Evolutionary conservation across 108 stramenopile genomes (phyloP).

Genomic region (Cylindrotheca fusiformis): DNA sequence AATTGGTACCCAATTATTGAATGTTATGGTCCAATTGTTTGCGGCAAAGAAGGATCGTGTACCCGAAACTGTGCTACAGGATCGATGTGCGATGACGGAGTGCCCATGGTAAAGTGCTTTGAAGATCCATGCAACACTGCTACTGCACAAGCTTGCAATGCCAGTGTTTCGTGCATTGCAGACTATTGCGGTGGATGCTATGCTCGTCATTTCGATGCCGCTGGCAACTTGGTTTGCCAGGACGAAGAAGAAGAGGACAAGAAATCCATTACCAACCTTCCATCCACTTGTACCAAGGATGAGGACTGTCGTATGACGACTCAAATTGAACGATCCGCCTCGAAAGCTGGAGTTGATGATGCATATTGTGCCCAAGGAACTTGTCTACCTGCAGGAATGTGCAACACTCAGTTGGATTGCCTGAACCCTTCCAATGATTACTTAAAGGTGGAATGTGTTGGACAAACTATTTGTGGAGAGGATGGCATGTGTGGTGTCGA

Average conservation of each 20-base stretch:
- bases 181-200: constrained; percentile 22
- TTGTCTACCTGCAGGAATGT: constrained; percentile 11
- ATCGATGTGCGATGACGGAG: constrained; percentile 10
- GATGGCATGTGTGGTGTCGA: constrained; percentile 4
- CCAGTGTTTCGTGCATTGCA: constrained; percentile 1
- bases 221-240: too few species aligned
- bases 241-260: too few species aligned
- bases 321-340: background rate
- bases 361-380: constrained; percentile 19
- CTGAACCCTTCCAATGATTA: constrained; percentile 20
- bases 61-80: constrained; percentile 7
- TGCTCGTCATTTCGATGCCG: too few species aligned
- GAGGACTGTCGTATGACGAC: background rate
- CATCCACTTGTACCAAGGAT: constrained; percentile 8
- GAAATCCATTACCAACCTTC: too few species aligned
- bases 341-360: constrained; percentile 1
- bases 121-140: constrained; percentile 5
- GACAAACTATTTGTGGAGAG: constrained; percentile 4
- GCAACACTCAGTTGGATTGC: constrained; percentile 22
- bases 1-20: constrained; percentile 22
- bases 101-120: constrained; percentile 2
- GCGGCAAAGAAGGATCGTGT: constrained; percentile 6
- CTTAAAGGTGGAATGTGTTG: constrained; percentile 4
- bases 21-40: constrained; percentile 19
- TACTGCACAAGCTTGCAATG: constrained; percentile 1